phyloP scores from a whole-genome alignment of 257 asterid species.

The Nicotiana knightiana region DNA sequence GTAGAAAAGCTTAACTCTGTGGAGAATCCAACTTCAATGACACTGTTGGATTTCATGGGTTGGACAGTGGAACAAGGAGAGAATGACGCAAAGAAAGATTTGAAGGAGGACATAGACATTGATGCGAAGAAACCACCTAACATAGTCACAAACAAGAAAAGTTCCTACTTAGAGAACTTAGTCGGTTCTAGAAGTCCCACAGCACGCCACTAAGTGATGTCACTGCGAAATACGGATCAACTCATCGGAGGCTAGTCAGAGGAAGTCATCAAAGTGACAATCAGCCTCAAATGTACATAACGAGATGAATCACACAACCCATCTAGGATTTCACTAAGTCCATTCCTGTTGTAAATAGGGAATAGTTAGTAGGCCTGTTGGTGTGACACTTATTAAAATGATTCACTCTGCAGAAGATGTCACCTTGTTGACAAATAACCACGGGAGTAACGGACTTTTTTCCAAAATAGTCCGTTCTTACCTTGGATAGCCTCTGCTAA shows the following conservation, averaged over 20 bases:
- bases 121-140: slow-evolving; percentile 33
- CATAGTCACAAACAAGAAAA: slow-evolving; percentile 39
- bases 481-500: slow-evolving; percentile 4
- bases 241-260: slow-evolving; percentile 19
- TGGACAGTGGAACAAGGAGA: slow-evolving; percentile 41
- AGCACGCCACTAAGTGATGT: slow-evolving; percentile 49
- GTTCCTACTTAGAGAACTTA: slow-evolving; percentile 62
- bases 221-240: slow-evolving; percentile 5
- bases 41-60: slow-evolving; percentile 53
- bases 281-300: slow-evolving; percentile 17
- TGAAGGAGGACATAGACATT: slow-evolving; percentile 10
- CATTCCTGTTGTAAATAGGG: slow-evolving; percentile 23
- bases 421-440: slow-evolving; percentile 10
- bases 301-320: slow-evolving; percentile 11
- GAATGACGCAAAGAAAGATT: slow-evolving; percentile 25
- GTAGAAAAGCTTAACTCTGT: slow-evolving; percentile 19
- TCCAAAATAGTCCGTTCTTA: neutral
- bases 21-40: slow-evolving; percentile 35
- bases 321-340: slow-evolving; percentile 8
- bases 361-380: slow-evolving; percentile 7
- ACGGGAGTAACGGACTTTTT: neutral
- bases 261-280: slow-evolving; percentile 10
- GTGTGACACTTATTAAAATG: neutral
- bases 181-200: slow-evolving; percentile 80
- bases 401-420: slow-evolving; percentile 4